These are phyloP conservation scores for Zopfochytrium polystomum DNA, from an alignment of 371 early-diverging fungal species.

Conservation along the genomic window DNA sequence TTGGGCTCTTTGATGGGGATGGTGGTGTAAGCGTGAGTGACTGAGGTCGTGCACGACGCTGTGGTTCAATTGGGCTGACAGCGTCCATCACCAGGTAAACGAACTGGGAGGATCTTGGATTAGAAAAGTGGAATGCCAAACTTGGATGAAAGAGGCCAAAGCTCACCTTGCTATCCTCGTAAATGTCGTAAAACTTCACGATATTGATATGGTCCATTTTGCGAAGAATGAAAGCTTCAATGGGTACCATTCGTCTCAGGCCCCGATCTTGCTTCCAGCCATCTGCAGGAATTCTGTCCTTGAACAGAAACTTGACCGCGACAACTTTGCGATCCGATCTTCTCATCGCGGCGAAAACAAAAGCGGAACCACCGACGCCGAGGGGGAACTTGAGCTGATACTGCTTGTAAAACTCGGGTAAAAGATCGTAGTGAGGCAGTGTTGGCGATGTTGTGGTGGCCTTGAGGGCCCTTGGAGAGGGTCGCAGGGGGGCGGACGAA, in stretches of 20 bases:
- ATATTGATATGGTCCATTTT: conserved; percentile 72
- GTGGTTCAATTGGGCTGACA: conserved; percentile 15
- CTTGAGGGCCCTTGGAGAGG: no score
- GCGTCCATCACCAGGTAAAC: conserved; percentile 43
- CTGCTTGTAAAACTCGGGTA: no score
- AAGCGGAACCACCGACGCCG: no score
- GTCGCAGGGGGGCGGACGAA: no score
- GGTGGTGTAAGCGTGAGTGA: background rate
- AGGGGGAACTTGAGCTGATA: no score
- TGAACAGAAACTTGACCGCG: conserved; percentile 49
- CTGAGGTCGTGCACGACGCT: background rate
- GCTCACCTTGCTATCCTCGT: conserved; percentile 51
- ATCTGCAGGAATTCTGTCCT: conserved; percentile 32
- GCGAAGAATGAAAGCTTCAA: conserved; percentile 33
- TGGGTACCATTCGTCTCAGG: conserved; percentile 35
- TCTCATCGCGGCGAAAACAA: no score
- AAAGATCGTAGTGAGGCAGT: no score
- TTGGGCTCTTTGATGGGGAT: conserved; percentile 3
- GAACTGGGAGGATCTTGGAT: conserved; percentile 16
- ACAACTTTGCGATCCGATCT: conserved; percentile 31
- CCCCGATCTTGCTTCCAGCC: conserved; percentile 31
- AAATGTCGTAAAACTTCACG: conserved; percentile 78
- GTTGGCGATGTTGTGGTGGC: no score
- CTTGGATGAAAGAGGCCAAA: no score
- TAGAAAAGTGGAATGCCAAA: background rate